Evolutionary conservation across 2,329 filamentous ascomycete genomes (phyloP).

Genomic region (Colletotrichum zoysiae): DNA sequence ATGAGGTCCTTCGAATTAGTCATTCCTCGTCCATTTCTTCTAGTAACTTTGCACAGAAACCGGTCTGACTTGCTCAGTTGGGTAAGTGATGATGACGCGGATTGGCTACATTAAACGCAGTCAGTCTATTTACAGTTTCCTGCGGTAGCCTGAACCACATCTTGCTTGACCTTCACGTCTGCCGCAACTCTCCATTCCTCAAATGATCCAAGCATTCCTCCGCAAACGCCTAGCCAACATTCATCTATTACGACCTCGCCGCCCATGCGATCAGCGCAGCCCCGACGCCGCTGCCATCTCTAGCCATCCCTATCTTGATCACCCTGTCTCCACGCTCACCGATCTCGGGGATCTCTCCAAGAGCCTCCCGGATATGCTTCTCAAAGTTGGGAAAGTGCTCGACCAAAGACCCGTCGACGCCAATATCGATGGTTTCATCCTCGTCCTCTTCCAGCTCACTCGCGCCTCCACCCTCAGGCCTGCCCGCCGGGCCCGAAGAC

Average conservation of each 20-base stretch:
- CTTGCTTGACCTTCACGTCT: neutral
- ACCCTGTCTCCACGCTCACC: slow-evolving; percentile 72
- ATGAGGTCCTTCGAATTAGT: too few species aligned
- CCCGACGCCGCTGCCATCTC: slow-evolving; percentile 79
- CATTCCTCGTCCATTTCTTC: neutral
- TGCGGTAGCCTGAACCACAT: neutral
- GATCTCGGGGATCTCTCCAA: slow-evolving; percentile 72
- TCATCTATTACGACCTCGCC: slow-evolving; percentile 2
- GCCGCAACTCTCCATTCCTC: neutral
- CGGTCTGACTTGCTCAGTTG: too few species aligned
- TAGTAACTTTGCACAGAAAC: too few species aligned
- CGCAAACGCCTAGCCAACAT: neutral
- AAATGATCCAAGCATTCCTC: neutral
- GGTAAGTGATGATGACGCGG: too few species aligned
- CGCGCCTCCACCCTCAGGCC: neutral
- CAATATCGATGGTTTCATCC: slow-evolving; percentile 69
- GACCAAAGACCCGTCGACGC: slow-evolving; percentile 78
- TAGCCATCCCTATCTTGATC: slow-evolving; percentile 77
- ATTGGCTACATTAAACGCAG: neutral
- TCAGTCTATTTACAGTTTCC: neutral
- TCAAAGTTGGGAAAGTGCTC: slow-evolving; percentile 81
- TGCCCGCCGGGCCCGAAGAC: neutral
- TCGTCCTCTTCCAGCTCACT: slow-evolving; percentile 45
- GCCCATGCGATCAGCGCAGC: slow-evolving; percentile 74
- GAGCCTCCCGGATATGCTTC: slow-evolving; percentile 71